Conservation (phyloP, 768 basidiomycete genomes). For the Lactarius akahatsu region DNA sequence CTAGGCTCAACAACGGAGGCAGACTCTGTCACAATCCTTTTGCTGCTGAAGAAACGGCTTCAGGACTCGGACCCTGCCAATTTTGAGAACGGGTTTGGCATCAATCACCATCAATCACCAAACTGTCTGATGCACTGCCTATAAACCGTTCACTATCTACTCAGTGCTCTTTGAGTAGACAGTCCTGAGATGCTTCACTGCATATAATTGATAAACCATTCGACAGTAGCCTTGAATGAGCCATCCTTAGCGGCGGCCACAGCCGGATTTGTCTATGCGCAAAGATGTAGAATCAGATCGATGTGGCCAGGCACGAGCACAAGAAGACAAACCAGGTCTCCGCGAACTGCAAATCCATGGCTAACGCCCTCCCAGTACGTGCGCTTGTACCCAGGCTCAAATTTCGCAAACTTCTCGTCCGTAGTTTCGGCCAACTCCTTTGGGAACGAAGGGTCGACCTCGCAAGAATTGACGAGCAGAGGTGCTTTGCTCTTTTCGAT, state of each 20-base stretch:
- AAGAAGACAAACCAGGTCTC: slow-evolving; percentile 33
- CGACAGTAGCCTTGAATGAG: slow-evolving; percentile 41
- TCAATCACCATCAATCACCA: too few relatives aligned
- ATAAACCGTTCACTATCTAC: too few relatives aligned
- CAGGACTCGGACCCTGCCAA: too few relatives aligned
- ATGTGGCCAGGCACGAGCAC: background rate
- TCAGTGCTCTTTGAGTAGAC: too few relatives aligned
- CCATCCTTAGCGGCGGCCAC: slow-evolving; percentile 43
- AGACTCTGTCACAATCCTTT: too few relatives aligned
- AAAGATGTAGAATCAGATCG: slow-evolving; percentile 17
- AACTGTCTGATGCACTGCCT: too few relatives aligned
- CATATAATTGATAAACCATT: slow-evolving; percentile 39
- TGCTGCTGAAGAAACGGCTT: too few relatives aligned
- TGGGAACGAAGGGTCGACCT: slow-evolving; percentile 38
- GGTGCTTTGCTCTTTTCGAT: slow-evolving; percentile 38
- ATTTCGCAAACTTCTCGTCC: slow-evolving; percentile 42
- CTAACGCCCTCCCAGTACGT: slow-evolving; percentile 40
- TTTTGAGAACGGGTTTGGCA: too few relatives aligned
- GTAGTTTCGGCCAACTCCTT: slow-evolving; percentile 36
- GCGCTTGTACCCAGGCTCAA: slow-evolving; percentile 40
- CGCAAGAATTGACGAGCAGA: slow-evolving; percentile 45
- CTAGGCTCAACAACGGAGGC: too few relatives aligned
- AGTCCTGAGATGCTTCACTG: background rate
- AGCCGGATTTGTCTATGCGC: slow-evolving; percentile 31
- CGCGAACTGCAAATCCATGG: slow-evolving; percentile 48